phyloP scores from a whole-genome alignment of 768 basidiomycete genomes.

The Astraeus odoratus region DNA sequence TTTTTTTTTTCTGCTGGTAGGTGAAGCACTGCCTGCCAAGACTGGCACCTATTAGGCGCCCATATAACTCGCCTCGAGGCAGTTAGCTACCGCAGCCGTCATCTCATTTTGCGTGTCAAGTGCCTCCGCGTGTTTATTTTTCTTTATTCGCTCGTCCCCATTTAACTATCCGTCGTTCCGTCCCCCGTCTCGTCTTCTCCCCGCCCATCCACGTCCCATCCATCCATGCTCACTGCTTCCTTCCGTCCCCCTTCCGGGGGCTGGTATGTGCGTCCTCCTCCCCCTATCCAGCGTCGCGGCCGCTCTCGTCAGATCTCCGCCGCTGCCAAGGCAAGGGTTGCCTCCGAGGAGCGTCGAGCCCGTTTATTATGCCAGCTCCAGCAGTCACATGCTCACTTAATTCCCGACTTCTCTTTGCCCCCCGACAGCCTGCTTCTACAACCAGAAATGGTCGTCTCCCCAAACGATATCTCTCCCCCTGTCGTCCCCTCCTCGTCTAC shows the following conservation, averaged over 20 bases:
- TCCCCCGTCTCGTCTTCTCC: conserved; percentile 4
- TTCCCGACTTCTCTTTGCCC: not conserved
- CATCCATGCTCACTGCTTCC: conserved; percentile 19
- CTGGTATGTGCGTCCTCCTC: conserved; percentile 19
- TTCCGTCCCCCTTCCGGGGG: conserved; percentile 17
- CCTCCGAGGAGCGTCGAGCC: conserved; percentile 34
- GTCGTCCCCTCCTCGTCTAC: not conserved
- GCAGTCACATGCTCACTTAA: conserved; percentile 11
- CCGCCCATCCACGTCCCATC: conserved; percentile 1
- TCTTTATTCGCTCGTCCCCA: not conserved
- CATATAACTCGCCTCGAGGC: conserved; percentile 18
- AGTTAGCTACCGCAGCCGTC: conserved; percentile 5
- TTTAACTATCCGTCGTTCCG: conserved; percentile 10
- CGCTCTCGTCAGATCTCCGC: conserved; percentile 36
- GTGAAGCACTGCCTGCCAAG: no score
- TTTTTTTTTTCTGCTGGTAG: no score
- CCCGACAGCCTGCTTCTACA: conserved; percentile 1
- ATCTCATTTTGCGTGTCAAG: conserved; percentile 6
- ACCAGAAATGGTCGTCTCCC: not conserved
- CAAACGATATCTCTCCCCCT: not conserved
- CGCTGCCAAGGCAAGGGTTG: conserved; percentile 37
- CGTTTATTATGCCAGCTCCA: not conserved
- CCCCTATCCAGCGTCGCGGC: conserved; percentile 29
- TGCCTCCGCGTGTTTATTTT: conserved; percentile 1
- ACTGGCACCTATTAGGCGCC: no score